phyloP scores from a whole-genome alignment of 2,329 filamentous ascomycete genomes.

The Ophiostoma tasmaniense region DNA sequence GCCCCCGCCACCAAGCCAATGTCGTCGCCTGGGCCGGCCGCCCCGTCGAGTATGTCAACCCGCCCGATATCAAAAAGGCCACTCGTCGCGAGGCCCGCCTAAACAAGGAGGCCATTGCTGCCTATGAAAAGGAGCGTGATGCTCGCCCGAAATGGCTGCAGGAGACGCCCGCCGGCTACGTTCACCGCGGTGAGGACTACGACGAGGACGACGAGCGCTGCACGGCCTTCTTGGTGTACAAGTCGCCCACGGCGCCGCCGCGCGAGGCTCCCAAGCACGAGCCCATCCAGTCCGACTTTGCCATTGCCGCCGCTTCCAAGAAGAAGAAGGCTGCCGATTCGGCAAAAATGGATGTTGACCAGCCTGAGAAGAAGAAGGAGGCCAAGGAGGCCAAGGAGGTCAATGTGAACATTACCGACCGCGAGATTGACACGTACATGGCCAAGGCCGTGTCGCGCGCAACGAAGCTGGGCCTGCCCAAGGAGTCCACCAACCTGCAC shows the following conservation, averaged over 20 bases:
- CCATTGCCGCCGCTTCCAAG: neutral
- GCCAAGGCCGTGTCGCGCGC: slow-evolving; percentile 55
- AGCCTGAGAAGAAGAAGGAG: neutral
- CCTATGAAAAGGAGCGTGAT: slow-evolving; percentile 76
- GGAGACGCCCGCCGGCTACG: slow-evolving; percentile 81
- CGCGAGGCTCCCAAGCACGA: neutral
- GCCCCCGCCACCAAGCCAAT: slow-evolving; percentile 82
- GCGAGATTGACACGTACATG: slow-evolving; percentile 71
- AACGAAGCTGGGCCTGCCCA: slow-evolving; percentile 59
- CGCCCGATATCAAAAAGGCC: slow-evolving; percentile 78
- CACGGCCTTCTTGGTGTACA: slow-evolving; percentile 71
- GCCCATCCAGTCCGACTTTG: neutral
- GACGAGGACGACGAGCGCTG: slow-evolving; percentile 61
- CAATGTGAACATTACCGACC: slow-evolving; percentile 33
- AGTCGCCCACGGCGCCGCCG: slow-evolving; percentile 45
- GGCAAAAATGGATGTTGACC: slow-evolving; percentile 18
- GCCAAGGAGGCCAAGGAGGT: slow-evolving; percentile 28
- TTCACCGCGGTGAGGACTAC: slow-evolving; percentile 72
- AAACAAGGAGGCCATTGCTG: slow-evolving; percentile 70
- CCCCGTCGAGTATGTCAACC: slow-evolving; percentile 83
- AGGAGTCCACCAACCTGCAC: slow-evolving; percentile 74
- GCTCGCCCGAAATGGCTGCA: slow-evolving; percentile 88
- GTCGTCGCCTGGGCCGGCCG: slow-evolving; percentile 78
- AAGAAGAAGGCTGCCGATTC: neutral
- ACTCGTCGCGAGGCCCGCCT: slow-evolving; percentile 69